Conservation (phyloP, 768 basidiomycete species). For the Holtermanniella nyarrowii region DNA sequence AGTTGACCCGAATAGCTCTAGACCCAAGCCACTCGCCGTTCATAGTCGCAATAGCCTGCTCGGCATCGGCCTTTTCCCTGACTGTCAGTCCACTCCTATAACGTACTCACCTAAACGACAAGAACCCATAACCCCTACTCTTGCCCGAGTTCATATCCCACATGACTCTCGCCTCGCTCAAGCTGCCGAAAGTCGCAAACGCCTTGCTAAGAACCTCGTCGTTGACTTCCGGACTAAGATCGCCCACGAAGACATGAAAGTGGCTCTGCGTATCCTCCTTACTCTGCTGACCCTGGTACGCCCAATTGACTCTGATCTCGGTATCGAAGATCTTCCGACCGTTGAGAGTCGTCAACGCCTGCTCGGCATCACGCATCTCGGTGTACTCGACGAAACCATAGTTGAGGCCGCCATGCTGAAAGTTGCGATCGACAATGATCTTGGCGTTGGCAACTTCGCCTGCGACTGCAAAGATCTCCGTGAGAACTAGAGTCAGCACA, state of each 20-base stretch:
- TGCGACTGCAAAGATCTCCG: slow-evolving; percentile 52
- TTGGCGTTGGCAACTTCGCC: slow-evolving; percentile 97
- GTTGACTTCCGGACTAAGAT: slow-evolving; percentile 96
- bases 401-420: slow-evolving; percentile 97
- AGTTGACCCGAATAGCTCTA: slow-evolving; percentile 96
- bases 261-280: slow-evolving; percentile 98
- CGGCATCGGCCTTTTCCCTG: slow-evolving; percentile 94
- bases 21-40: slow-evolving; percentile 99
- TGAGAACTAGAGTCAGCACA: slow-evolving; percentile 65
- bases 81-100: slow-evolving; percentile 5
- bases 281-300: slow-evolving; percentile 94
- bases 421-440: slow-evolving; percentile 99
- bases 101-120: slow-evolving; percentile 60
- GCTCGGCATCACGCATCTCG: slow-evolving; percentile 97
- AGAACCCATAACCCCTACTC: slow-evolving; percentile 93
- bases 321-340: slow-evolving; percentile 99
- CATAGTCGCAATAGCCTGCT: slow-evolving; percentile 99
- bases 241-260: slow-evolving; percentile 99
- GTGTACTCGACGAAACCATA: slow-evolving; percentile 99
- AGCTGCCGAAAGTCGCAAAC: slow-evolving; percentile 88
- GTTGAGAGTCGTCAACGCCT: slow-evolving; percentile 95
- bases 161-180: slow-evolving; percentile 98
- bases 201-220: slow-evolving; percentile 94
- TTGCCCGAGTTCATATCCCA: slow-evolving; percentile 99
- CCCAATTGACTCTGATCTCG: slow-evolving; percentile 99